These are phyloP conservation scores for Gillenia trifoliata DNA, from an alignment of 306 rosid species.

Conservation along the genomic window DNA sequence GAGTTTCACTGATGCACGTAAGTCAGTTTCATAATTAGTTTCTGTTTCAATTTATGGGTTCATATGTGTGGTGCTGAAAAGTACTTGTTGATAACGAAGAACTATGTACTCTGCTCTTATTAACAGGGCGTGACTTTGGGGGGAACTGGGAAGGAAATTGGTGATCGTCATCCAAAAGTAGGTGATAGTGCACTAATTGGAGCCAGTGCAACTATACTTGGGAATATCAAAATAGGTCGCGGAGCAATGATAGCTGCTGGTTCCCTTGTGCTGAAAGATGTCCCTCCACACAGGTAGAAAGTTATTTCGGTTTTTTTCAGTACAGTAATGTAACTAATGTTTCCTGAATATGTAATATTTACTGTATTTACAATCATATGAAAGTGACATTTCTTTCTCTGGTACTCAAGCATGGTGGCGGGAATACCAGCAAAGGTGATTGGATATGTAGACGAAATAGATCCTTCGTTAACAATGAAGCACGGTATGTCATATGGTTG, in stretches of 20 bases:
- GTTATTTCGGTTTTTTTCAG: background rate
- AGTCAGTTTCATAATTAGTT: conserved; percentile 31
- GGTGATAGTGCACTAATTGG: conserved; percentile 91
- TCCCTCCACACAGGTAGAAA: conserved; percentile 71
- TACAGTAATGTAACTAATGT: too few relatives aligned
- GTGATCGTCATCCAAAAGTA: conserved; percentile 91
- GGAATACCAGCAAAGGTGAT: conserved; percentile 83
- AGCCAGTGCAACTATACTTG: conserved; percentile 81
- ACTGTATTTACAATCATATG: background rate
- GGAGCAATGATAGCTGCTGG: conserved; percentile 91
- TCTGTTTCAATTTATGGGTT: background rate
- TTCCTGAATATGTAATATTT: background rate
- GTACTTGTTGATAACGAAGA: background rate
- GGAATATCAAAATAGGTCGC: conserved; percentile 75
- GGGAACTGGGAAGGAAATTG: conserved; percentile 80
- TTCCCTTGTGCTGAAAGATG: conserved; percentile 76
- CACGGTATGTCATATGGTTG: conserved; percentile 59
- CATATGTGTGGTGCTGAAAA: background rate
- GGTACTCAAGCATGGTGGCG: conserved; percentile 66
- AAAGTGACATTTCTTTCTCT: conserved; percentile 10
- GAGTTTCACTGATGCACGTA: conserved; percentile 97
- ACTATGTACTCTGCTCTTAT: background rate
- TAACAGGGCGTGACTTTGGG: conserved; percentile 86
- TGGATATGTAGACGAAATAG: conserved; percentile 54
- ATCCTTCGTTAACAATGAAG: conserved; percentile 90